These are phyloP conservation scores for Aspergillus sp. DNA, from an alignment of 2,329 filamentous ascomycete genomes.

Conservation along the genomic window DNA sequence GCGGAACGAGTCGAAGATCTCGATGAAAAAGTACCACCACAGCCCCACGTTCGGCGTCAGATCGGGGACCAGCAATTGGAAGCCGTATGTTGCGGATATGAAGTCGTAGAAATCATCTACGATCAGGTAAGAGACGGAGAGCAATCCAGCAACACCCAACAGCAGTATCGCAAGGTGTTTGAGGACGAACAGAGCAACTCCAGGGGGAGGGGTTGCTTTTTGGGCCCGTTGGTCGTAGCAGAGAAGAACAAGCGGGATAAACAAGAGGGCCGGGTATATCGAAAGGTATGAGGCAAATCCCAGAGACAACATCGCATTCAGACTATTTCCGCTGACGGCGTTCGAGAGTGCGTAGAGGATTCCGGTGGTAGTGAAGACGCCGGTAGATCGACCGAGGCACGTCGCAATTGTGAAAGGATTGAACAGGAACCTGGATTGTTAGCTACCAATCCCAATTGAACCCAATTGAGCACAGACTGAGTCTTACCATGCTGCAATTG, in stretches of 20 bases:
- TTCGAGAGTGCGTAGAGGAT: conserved; percentile 81
- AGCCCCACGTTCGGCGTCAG: conserved; percentile 92
- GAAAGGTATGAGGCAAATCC: conserved; percentile 88
- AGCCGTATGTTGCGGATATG: conserved; percentile 82
- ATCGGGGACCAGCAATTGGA: conserved; percentile 86
- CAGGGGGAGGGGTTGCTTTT: conserved; percentile 30
- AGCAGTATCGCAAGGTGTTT: conserved; percentile 55
- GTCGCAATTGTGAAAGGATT: conserved; percentile 92
- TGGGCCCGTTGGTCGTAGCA: conserved; percentile 66
- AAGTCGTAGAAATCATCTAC: conserved; percentile 84
- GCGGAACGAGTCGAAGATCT: conserved; percentile 98
- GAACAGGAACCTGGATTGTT: conserved; percentile 72
- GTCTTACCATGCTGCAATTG: conserved; percentile 74
- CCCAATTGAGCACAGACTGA: neutral
- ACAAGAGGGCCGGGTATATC: conserved; percentile 83
- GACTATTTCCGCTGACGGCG: conserved; percentile 69
- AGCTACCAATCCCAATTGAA: neutral
- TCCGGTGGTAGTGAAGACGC: conserved; percentile 82
- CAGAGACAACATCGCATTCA: conserved; percentile 79
- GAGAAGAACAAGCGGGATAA: conserved; percentile 77
- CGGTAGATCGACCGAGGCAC: conserved; percentile 85
- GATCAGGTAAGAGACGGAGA: conserved; percentile 70
- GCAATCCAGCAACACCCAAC: conserved; percentile 58
- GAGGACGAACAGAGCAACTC: conserved; percentile 50
- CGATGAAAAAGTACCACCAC: conserved; percentile 99